Percentiles rank a stretch among this genome's conserved stretches.
Conservation (phyloP, 106 monocot species). For the Apostasia shenzhenica region DNA sequence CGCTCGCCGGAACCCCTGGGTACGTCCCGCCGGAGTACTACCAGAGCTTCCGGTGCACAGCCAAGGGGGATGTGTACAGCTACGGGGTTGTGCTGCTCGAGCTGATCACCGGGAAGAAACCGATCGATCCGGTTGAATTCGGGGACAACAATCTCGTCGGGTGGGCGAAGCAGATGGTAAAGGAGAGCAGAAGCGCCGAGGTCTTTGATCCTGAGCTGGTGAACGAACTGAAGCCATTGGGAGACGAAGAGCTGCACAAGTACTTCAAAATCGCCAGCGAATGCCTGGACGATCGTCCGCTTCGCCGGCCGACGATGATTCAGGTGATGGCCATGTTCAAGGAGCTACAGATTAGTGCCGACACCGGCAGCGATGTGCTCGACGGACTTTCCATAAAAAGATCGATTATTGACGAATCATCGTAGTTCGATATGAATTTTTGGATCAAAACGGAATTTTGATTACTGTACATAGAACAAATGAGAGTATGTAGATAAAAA, state of each 20-base stretch:
- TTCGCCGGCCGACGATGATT: conserved; percentile 67
- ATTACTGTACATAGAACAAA: no score
- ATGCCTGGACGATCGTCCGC: conserved; percentile 67
- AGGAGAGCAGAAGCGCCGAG: conserved; percentile 43
- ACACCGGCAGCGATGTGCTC: conserved; percentile 44
- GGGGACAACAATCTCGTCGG: conserved; percentile 86
- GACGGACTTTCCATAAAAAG: conserved; percentile 35
- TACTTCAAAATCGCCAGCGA: conserved; percentile 61
- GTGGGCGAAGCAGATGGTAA: conserved; percentile 72
- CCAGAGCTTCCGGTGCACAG: conserved; percentile 86
- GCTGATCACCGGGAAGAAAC: conserved; percentile 63
- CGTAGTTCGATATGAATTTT: background rate
- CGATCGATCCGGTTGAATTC: conserved; percentile 53
- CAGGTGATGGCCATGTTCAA: conserved; percentile 80
- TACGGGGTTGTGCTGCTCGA: conserved; percentile 78
- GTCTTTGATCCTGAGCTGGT: conserved; percentile 49
- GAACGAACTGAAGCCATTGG: background rate
- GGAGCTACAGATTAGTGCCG: conserved; percentile 46
- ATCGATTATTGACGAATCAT: conserved; percentile 42
- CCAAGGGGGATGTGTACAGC: conserved; percentile 79
- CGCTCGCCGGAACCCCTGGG: conserved; percentile 79
- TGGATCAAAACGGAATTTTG: no score
- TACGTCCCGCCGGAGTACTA: conserved; percentile 93
- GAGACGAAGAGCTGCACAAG: conserved; percentile 34
- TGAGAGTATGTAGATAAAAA: no score